A percentile compares a stretch with the other conserved stretches of the same genome.
These are phyloP conservation scores for Pseudogymnoascus pannorum DNA, from an alignment of 2,329 filamentous ascomycete genomes.

Conservation along the genomic window DNA sequence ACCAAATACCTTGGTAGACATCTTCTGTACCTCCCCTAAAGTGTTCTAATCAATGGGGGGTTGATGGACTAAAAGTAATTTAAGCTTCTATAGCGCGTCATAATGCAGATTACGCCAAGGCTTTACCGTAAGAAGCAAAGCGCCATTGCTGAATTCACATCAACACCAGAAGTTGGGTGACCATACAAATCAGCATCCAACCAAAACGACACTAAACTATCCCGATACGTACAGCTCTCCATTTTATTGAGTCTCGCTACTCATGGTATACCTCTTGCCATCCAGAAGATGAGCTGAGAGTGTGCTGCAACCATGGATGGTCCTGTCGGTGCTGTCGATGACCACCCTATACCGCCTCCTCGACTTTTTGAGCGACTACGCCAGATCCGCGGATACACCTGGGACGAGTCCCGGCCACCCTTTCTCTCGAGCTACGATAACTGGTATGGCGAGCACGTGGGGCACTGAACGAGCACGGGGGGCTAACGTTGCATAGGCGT, in stretches of 20 bases:
- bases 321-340: slow-evolving; percentile 19
- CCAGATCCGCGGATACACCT: slow-evolving; percentile 67
- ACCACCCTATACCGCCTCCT: slow-evolving; percentile 51
- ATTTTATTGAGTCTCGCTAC: neutral
- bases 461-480: neutral
- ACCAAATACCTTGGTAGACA: neutral
- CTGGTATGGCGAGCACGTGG: slow-evolving; percentile 49
- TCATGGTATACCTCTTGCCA: neutral
- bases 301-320: slow-evolving; percentile 21
- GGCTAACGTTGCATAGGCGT: slow-evolving; percentile 42
- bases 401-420: slow-evolving; percentile 58
- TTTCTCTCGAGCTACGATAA: slow-evolving; percentile 74
- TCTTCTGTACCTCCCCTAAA: neutral
- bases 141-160: slow-evolving; percentile 6
- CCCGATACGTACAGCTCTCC: slow-evolving; percentile 4
- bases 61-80: neutral
- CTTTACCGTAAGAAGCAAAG: slow-evolving; percentile 7
- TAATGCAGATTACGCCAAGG: slow-evolving; percentile 3
- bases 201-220: slow-evolving; percentile 7
- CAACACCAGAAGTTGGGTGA: neutral
- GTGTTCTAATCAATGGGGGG: slow-evolving; percentile 1
- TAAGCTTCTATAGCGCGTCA: slow-evolving; percentile 8
- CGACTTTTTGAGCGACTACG: slow-evolving; percentile 66
- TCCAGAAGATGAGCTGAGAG: slow-evolving; percentile 10
- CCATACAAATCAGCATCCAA: slow-evolving; percentile 3